phyloP scores from a whole-genome alignment of 1,284 basidiomycete genomes.

The Neolentinus lepideus region DNA sequence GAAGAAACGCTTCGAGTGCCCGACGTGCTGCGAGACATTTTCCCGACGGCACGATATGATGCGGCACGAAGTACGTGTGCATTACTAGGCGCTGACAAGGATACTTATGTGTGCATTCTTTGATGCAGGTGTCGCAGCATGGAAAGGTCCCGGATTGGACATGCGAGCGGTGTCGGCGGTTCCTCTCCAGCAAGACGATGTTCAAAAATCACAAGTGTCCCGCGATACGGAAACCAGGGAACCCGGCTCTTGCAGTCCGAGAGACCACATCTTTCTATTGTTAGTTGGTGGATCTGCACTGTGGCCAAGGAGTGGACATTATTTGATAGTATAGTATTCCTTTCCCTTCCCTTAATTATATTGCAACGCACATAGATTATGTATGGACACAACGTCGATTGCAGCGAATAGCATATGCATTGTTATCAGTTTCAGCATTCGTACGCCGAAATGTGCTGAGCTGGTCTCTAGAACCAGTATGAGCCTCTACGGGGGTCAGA shows the following conservation, averaged over 20 bases:
- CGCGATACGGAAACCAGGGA: not conserved
- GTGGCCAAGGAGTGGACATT: too few species aligned
- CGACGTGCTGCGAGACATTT: not conserved
- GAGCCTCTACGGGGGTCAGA: too few species aligned
- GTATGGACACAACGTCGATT: not conserved
- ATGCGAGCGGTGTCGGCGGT: not conserved
- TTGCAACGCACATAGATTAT: not conserved
- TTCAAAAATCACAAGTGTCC: not conserved
- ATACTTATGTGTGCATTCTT: not conserved
- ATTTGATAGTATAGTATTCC: not conserved
- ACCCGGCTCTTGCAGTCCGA: not conserved
- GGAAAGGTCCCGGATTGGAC: not conserved
- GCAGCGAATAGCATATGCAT: too few species aligned
- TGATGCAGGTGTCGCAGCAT: not conserved
- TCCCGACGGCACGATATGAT: conserved; percentile 1
- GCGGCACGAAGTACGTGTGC: not conserved
- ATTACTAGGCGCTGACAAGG: not conserved
- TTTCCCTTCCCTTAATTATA: not conserved
- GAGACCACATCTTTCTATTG: not conserved
- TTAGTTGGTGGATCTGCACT: too few species aligned
- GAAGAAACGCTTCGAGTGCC: not conserved
- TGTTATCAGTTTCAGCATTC: too few species aligned
- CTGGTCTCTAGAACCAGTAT: too few species aligned
- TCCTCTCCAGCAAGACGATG: not conserved
- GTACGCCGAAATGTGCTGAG: too few species aligned